A percentile compares a stretch with the other conserved stretches of the same genome.
phyloP scores from a whole-genome alignment of 2,329 filamentous ascomycete genomes.

The Exophiala calicioides region DNA sequence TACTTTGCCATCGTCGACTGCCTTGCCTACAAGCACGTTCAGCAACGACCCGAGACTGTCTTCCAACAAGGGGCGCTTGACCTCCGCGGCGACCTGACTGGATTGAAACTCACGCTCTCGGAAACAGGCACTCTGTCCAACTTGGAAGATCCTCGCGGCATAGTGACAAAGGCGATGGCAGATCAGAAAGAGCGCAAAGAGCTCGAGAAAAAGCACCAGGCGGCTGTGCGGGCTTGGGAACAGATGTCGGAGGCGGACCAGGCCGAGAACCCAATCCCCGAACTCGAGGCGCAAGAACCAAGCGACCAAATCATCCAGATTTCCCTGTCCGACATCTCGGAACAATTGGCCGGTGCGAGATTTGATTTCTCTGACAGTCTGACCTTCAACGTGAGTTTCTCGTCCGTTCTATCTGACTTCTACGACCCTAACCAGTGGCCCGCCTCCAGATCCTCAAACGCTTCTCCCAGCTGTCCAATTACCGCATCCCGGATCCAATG shows the following conservation, averaged over 20 bases:
- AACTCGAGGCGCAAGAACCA: slow-evolving; percentile 9
- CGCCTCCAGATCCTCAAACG: slow-evolving; percentile 71
- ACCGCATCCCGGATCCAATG: slow-evolving; percentile 69
- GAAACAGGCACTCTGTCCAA: slow-evolving; percentile 12
- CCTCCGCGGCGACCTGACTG: slow-evolving; percentile 6
- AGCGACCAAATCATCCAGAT: slow-evolving; percentile 32
- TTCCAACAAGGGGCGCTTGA: slow-evolving; percentile 1
- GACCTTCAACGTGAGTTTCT: slow-evolving; percentile 69
- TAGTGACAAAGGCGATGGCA: not conserved
- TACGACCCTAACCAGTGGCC: slow-evolving; percentile 16
- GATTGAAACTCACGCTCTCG: slow-evolving; percentile 13
- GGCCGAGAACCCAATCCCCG: too few species aligned
- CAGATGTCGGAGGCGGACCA: too few species aligned
- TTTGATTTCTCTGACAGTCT: slow-evolving; percentile 50
- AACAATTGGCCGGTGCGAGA: slow-evolving; percentile 51
- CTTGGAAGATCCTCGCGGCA: slow-evolving; percentile 10
- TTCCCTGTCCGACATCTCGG: slow-evolving; percentile 31
- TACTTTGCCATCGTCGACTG: slow-evolving; percentile 18
- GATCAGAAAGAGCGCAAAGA: not conserved
- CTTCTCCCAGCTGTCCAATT: slow-evolving; percentile 76
- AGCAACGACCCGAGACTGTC: not conserved
- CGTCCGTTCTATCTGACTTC: not conserved
- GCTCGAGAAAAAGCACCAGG: too few species aligned
- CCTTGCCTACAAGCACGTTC: slow-evolving; percentile 8
- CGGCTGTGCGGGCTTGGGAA: too few species aligned